Base-by-base conservation (phyloP, 768 basidiomycete species). In the Tricholoma furcatifolium region DNA sequence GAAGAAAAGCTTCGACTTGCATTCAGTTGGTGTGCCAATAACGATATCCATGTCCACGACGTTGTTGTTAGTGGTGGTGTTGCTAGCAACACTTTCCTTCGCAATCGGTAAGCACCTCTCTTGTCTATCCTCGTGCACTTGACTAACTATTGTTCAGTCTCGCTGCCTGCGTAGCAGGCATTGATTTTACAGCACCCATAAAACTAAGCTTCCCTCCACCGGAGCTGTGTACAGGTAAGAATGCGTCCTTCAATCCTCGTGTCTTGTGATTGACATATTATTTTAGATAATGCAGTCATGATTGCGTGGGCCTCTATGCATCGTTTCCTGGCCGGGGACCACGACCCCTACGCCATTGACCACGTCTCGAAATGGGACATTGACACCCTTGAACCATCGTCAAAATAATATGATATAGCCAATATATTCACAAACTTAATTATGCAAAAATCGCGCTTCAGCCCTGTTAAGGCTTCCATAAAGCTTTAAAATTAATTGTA, bases 241-340 rank as follows among this genome's bases (percentile, higher is more conserved):
- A 14, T 43, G 27, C 43, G 18, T 40, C 12, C 34, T 23, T 47
- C 35, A 47, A 39, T 20, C 35, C 11, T 9, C 24, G 35, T 27
- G 35, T 27, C 6, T 14, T 8, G 7, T 42, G 18, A 34, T 24
- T 24, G 14, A 47, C 39, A 14, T 21, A 42, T 32, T 20, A 23
- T 10, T 35, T 0, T 58, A 95, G 96, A 98, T 62, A 98, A 98
- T 66, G 96, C 96, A 1, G 95, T 83, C 8, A 98, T 98, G 96
- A 91, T 98, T 59, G 96, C 82, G 2, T 96, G 88, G 90, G 89
- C 94, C 3, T 86, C 91, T 0, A 87, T 95, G 79, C 72, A 86
- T 60, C 82, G 93, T 11, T 89, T 97, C 56, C 74, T 87, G 21
- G 72, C 71, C 0, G 73, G 72, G 3, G 83, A 87, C 52, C 69